A percentile compares a stretch with the other conserved stretches of the same genome.
phyloP scores from a whole-genome alignment of 441 rosid genomes.

The Populus trichocarpa region DNA sequence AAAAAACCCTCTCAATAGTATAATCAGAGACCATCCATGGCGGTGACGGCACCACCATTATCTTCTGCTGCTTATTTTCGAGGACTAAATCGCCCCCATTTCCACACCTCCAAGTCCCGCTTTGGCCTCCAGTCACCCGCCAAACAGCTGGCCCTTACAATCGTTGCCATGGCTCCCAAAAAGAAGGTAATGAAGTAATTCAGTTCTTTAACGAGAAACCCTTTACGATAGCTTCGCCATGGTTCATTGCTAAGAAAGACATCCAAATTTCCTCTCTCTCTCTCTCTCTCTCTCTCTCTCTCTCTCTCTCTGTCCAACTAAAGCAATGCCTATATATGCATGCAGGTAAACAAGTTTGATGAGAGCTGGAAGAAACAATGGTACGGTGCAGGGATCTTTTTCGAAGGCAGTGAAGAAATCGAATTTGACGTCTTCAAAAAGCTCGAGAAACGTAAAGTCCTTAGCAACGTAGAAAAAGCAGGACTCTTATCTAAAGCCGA shows the following conservation, averaged over 20 bases:
- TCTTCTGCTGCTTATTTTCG: conserved; percentile 40
- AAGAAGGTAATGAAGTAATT: conserved; percentile 46
- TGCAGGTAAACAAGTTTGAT: conserved; percentile 76
- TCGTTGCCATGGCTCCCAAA: conserved; percentile 76
- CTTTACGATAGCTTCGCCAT: not conserved
- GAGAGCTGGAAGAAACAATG: conserved; percentile 69
- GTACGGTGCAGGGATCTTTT: conserved; percentile 89
- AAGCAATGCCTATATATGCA: not conserved
- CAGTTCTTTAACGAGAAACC: not conserved
- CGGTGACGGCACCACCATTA: conserved; percentile 38
- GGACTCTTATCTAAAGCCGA: conserved; percentile 87
- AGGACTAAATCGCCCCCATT: conserved; percentile 14
- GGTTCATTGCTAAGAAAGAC: not conserved
- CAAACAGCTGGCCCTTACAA: conserved; percentile 31
- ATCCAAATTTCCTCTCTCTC: no score
- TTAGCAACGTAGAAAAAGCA: conserved; percentile 85
- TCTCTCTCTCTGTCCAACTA: not conserved
- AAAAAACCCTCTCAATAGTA: no score
- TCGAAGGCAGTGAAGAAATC: conserved; percentile 76
- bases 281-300: not conserved
- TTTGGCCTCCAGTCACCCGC: conserved; percentile 24
- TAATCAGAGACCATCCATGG: conserved; percentile 37
- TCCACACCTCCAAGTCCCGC: conserved; percentile 29
- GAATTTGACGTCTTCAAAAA: conserved; percentile 90
- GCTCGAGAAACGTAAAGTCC: conserved; percentile 74